Evolutionary conservation across 331 rosid genomes (phyloP).

Genomic region (Spiraea crenata): DNA sequence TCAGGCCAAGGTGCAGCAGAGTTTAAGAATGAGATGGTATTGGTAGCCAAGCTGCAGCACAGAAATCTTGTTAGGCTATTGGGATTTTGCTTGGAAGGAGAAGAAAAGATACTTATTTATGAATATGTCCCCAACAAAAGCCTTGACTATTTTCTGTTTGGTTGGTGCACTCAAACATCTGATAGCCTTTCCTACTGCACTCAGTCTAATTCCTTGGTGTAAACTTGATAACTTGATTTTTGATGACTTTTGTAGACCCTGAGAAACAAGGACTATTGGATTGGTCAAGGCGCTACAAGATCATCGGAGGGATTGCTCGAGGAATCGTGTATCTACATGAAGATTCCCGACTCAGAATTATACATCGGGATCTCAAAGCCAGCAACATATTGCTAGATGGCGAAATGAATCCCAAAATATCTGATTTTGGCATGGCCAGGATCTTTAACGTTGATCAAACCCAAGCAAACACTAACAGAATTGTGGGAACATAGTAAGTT

Average conservation of each 20-base stretch:
- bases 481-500: constrained; percentile 38
- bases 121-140: constrained; percentile 22
- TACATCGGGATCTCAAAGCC: constrained; percentile 54
- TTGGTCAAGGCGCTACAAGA: constrained; percentile 44
- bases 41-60: constrained; percentile 22
- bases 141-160: constrained; percentile 13
- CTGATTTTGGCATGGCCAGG: constrained; percentile 56
- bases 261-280: constrained; percentile 16
- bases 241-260: constrained; percentile 9
- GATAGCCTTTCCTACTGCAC: neutral
- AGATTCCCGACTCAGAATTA: constrained; percentile 39
- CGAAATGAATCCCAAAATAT: constrained; percentile 36
- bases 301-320: constrained; percentile 39
- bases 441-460: constrained; percentile 37
- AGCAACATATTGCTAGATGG: constrained; percentile 41
- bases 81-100: constrained; percentile 30
- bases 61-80: constrained; percentile 40
- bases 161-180: neutral
- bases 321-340: constrained; percentile 50
- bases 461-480: constrained; percentile 30
- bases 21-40: no score
- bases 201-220: neutral
- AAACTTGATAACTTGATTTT: neutral
- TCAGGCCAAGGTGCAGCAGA: no score
- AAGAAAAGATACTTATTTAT: constrained; percentile 22